Base-by-base conservation (phyloP, 345 rosid species). In the Rhizophora mangle region DNA sequence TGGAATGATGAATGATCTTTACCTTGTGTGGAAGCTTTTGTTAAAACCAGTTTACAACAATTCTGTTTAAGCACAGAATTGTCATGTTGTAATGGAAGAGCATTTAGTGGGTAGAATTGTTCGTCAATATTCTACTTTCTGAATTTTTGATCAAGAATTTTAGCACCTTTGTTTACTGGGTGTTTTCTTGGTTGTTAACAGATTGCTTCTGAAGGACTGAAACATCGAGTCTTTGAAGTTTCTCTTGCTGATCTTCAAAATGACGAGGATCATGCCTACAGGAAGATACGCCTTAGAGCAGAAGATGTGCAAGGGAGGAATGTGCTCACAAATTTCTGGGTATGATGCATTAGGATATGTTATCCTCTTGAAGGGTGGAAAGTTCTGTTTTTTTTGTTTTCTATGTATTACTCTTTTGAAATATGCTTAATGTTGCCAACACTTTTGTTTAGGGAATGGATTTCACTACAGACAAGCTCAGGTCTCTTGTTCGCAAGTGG, bases 191-290 rank as follows among this genome's bases (percentile, higher is more conserved):
- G 27, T 21, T 58, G 21, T 34, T 74, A 20, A 43, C 72, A 95
- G 97, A 95, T 95, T 86, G 99, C 99, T 29, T 95, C 99, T 5
- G 99, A 95, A 75, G 97, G 99, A 3, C 82, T 95, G 62, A 95
- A 92, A 64, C 99, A 95, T 70, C 78, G 97, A 74, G 92, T 92
- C 64, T 88, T 92, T 77, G 99, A 92, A 86, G 62, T 87, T 29
- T 95, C 99, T 3, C 82, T 92, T 22, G 96, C 96, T 62, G 99
- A 95, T 74, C 97, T 95, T 72, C 94, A 92, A 67, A 69, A 64
- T 56, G 96, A 92, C 58, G 98, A 95, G 72, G 99, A 95, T 37
- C 81, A 88, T 8, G 80, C 98, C 2, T 95, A 82, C 87, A 86
- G 97, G 71, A 92, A 95, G 87, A 95, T 92, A 62, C 84, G 94